Base-by-base conservation (phyloP, 305 asterid species). In the Stenogyne calaminthoides region DNA sequence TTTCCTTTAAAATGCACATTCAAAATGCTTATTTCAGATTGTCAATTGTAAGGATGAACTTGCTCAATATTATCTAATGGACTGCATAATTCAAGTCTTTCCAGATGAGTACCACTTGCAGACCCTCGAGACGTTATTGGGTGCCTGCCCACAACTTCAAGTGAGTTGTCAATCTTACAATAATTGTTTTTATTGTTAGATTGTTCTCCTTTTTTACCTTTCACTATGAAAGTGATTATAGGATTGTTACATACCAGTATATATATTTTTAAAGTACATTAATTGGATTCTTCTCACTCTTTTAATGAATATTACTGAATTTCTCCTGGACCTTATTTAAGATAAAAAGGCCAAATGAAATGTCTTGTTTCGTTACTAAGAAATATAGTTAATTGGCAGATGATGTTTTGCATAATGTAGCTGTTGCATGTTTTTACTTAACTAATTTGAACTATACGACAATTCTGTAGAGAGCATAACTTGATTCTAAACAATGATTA, bases 81-180 rank as follows among this genome's bases (percentile, higher is more conserved):
- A 95, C 86, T 95, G 99, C 90, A 88, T 90, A 81, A 95, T 95
- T 86, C 99, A 95, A 81, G 99, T 95, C 85, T 95, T 95, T 85
- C 99, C 99, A 29, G 98, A 95, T 80, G 99, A 92, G 88, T 95
- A 92, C 87, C 99, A 95, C 82, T 84, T 95, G 82, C 99, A 92
- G 92, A 95, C 99, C 72, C 98, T 95, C 44, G 98, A 95, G 88
- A 88, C 90, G 11, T 79, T 95, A 77, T 85, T 95, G 89, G 91
- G 96, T 78, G 96, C 97, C 77, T 95, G 95, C 76, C 98, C 98
- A 67, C 99, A 92, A 81, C 96, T 95, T 80, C 99, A 88, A 82
- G 99, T 92, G 76, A 83, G 93, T 81, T 61, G 59, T 69, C 56
- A 70, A 69, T 69, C 49, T 51, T 81, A 20, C 62, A 58, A 34